These are phyloP conservation scores for Haberlea rhodopensis DNA, from an alignment of 257 asterid species.

Conservation along the genomic window DNA sequence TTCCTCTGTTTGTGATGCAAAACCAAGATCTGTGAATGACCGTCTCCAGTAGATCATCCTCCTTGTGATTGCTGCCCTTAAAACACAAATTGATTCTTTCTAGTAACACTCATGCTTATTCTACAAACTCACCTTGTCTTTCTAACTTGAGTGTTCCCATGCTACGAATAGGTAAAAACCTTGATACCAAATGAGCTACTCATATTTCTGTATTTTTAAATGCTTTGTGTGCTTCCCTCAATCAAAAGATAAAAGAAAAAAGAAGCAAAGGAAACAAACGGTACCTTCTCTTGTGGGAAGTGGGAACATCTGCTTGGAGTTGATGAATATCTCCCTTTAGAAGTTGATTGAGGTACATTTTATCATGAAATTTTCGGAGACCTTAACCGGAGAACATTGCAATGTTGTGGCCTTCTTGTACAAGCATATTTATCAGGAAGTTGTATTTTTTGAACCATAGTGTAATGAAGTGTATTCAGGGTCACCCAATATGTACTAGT, in stretches of 20 bases:
- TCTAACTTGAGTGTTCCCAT: background rate
- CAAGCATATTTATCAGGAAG: slow-evolving; percentile 1
- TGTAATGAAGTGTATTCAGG: no score
- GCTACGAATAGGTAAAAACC: no score
- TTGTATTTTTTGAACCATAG: background rate
- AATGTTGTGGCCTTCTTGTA: background rate
- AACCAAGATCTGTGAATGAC: no score
- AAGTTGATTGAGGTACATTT: background rate
- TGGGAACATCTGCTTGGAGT: no score
- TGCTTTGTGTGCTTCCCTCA: no score
- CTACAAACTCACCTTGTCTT: background rate
- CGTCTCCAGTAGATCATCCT: no score
- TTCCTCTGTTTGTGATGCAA: no score
- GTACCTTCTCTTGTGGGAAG: background rate
- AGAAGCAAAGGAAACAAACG: background rate
- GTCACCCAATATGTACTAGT: no score
- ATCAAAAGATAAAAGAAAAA: background rate
- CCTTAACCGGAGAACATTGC: background rate
- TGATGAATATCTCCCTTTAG: background rate
- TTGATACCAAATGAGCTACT: no score
- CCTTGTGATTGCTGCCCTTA: no score
- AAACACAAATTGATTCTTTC: no score
- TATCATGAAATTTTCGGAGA: background rate
- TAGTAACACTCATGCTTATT: background rate
- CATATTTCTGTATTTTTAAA: no score